Base-by-base conservation (phyloP, 1,284 basidiomycete genomes). In the Pholiota adiposa region DNA sequence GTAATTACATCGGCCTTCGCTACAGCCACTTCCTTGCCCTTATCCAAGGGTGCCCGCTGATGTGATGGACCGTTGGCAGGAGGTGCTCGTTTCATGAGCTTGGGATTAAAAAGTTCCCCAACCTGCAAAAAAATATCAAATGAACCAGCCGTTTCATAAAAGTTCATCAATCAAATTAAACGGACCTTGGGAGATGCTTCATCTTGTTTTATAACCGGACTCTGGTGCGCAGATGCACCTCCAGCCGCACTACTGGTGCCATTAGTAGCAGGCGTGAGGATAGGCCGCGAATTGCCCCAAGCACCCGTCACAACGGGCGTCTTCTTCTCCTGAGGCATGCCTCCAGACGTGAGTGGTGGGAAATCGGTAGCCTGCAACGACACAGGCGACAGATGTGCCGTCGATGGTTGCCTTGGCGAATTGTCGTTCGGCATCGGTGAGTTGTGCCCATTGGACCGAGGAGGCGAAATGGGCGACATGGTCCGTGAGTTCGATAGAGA, bases 311-410 rank as follows among this genome's bases (percentile, higher is more conserved):
- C 80, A 1, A 77, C 75, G 3, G 84, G 82, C 12, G 73, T 65
- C 27, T 83, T 72, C 66, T 82, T 86, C 70, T 87, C 84, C 19
- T 75, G 69, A 69, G 67, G 62, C 18, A 75, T 65, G 41, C 73
- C 69, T 44, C 64, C 62, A 23, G 77, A 72, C 7, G 84, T 82
- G 33, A 92, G 74, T 4, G 89, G 90, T 5, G 90, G 90, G 67
- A 92, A 92, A 72, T 92, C 90, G 0, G 78, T 85, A 6, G 87
- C 73, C 53, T 88, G 87, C 38, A 85, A 77, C 16, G 77, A 70
- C 1, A 76, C 72, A 49, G 82, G 79, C 1, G 77, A 69, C 48
- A 66, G 64, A 62, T 74, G 77, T 43, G 29, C n/a, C 25, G 54
- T 38, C 44, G 54, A 46, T 34, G 54, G 54, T 56, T 56, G 54